Evolutionary conservation across 1,284 basidiomycete genomes (phyloP).

Genomic region (Wallemia hederae): DNA sequence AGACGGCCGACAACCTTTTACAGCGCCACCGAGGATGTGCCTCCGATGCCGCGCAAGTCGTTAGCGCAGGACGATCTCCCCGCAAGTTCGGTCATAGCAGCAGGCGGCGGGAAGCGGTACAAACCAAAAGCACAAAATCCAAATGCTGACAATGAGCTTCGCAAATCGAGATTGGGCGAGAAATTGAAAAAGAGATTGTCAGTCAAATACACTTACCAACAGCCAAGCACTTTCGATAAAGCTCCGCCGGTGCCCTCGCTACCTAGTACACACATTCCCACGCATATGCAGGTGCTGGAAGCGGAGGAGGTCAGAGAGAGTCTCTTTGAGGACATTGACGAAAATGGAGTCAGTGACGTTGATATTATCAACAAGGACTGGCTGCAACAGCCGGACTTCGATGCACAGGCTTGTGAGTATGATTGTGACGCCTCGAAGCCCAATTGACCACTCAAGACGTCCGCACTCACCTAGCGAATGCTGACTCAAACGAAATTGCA

Average conservation of each 20-base stretch:
- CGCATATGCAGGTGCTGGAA: neutral
- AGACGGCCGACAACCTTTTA: neutral
- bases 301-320: neutral
- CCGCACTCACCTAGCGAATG: neutral
- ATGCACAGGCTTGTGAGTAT: neutral
- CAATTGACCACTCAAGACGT: neutral
- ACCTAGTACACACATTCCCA: neutral
- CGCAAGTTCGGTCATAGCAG: neutral
- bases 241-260: neutral
- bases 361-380: neutral
- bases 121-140: neutral
- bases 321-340: neutral
- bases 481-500: neutral
- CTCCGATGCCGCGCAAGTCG: neutral
- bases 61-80: neutral
- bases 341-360: neutral
- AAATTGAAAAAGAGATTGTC: constrained; percentile 81
- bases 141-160: constrained; percentile 5
- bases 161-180: constrained; percentile 55
- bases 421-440: no score
- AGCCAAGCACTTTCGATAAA: neutral
- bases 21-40: neutral
- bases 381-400: neutral
- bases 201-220: constrained; percentile 47
- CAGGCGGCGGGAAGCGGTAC: neutral